Evolutionary conservation across 2,329 filamentous ascomycete genomes (phyloP).

Genomic region (Aquanectria penicillioides): DNA sequence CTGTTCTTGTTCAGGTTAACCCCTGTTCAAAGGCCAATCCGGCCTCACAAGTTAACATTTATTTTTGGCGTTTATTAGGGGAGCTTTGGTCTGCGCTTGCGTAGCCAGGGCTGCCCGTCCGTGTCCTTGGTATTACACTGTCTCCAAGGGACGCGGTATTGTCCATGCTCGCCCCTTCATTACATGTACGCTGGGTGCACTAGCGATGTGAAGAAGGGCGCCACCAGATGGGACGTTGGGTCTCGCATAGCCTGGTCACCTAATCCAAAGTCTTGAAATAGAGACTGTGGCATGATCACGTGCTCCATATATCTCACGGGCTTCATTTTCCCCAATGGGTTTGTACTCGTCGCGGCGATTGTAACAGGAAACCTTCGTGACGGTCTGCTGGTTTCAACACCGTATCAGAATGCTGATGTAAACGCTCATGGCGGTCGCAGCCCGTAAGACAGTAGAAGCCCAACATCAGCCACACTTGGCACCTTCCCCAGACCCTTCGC

Average conservation of each 20-base stretch:
- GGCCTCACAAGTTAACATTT: constrained; percentile 11
- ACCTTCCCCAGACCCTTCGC: constrained; percentile 7
- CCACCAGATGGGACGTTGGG: not conserved
- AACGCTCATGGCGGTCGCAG: not conserved
- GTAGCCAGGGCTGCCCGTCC: constrained; percentile 15
- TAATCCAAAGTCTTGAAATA: not conserved
- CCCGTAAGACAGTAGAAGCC: not conserved
- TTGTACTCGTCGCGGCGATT: too few relatives aligned
- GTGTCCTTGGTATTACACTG: constrained; percentile 44
- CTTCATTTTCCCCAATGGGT: too few relatives aligned
- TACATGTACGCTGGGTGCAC: constrained; percentile 32
- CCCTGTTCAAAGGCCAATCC: constrained; percentile 28
- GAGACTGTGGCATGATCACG: not conserved
- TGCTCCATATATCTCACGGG: too few relatives aligned
- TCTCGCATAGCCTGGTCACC: not conserved
- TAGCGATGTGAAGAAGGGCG: constrained; percentile 37
- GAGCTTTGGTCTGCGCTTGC: constrained; percentile 29
- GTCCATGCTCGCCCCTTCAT: constrained; percentile 29
- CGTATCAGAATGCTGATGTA: not conserved
- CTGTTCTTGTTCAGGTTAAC: constrained; percentile 42
- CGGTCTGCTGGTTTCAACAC: not conserved
- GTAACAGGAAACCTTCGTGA: too few relatives aligned
- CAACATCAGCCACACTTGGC: constrained; percentile 27
- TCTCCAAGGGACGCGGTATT: constrained; percentile 35
- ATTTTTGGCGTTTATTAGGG: constrained; percentile 34